Evolutionary conservation across 768 basidiomycete genomes (phyloP), one percentile per base, ranked within the genome.

Genomic region (Dendrothele bispora): DNA sequence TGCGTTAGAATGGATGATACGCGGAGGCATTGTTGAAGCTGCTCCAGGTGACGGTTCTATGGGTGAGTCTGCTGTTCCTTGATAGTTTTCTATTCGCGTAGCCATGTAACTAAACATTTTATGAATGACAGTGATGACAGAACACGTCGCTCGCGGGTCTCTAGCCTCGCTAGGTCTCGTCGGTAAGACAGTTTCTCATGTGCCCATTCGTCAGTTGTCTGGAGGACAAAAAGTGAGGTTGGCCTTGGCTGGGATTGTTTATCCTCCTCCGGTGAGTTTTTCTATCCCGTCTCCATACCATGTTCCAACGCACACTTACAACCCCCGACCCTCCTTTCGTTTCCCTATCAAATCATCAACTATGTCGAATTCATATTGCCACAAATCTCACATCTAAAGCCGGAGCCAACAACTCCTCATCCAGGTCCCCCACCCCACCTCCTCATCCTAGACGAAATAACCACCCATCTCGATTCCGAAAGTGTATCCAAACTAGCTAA

Each of bases 401-500:
- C n/a, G n/a, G n/a, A n/a, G n/a, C n/a, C n/a, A n/a, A n/a, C n/a
- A n/a, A n/a, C n/a, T n/a, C n/a, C n/a, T n/a, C n/a, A 39, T 10
- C 39, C 26, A 10, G 39, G 39, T 4, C 39, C 39, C 6, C 61
- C 75, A 3, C 83, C 84, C 5, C 74, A 80, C 51, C 68, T 83
- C 4, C 65, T 83, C 26, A 61, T 79, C 6, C 63, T 80, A 20
- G 78, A 80, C 53, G 86, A 88, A 59, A 78, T 83, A 4, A 83
- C 85, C 37, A 78, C 84, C n/a, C 86, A 88, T 64, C 63, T 88
- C 35, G 85, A 88, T 60, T 69, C 73, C 34, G 73, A 76, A 21
- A 85, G 82, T 3, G 79, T 86, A 26, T 63, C 73, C 49, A 79
- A 78, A 0, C 64, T 88, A 2, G 76, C 79, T 1, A 64, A 68